These are phyloP conservation scores for Flueggea neowawraea DNA, from an alignment of 441 rosid genomes.

Conservation along the genomic window DNA sequence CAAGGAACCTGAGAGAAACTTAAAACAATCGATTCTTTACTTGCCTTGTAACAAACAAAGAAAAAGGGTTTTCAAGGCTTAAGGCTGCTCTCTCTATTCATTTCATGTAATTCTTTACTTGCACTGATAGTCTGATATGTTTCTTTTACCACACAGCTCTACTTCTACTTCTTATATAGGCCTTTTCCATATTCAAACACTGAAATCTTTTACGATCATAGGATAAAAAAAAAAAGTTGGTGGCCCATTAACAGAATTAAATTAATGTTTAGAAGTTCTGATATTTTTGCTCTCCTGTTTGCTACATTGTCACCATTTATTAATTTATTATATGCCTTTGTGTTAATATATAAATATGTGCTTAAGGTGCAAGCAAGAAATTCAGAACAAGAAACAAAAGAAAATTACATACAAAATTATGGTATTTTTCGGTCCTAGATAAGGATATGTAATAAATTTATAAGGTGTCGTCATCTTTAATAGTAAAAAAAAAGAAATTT, in stretches of 20 bases:
- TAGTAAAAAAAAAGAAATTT: too few species aligned
- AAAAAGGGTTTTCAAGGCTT: constrained; percentile 9
- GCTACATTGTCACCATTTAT: background rate
- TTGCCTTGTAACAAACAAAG: constrained; percentile 32
- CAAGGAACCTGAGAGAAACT: constrained; percentile 11
- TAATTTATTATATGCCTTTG: background rate
- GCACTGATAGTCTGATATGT: background rate
- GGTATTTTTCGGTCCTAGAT: too few species aligned
- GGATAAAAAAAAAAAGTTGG: constrained; percentile 5
- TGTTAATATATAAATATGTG: background rate
- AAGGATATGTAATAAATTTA: too few species aligned
- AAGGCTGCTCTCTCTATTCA: constrained; percentile 16
- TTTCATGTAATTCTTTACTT: constrained; percentile 3
- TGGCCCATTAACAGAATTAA: background rate
- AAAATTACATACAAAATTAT: too few species aligned
- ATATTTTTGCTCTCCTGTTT: constrained; percentile 4
- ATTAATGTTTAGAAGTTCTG: background rate
- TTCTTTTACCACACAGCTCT: constrained; percentile 6
- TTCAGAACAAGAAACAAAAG: too few species aligned
- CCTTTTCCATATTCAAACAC: constrained; percentile 16
- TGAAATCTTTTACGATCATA: too few species aligned
- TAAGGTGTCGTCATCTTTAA: too few species aligned
- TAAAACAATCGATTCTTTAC: constrained; percentile 28
- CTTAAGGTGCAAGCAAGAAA: constrained; percentile 13
- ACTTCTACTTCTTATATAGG: constrained; percentile 15